Evolutionary conservation across 805 yeast species (phyloP).

Genomic region (Komagataella kurtzmanii): DNA sequence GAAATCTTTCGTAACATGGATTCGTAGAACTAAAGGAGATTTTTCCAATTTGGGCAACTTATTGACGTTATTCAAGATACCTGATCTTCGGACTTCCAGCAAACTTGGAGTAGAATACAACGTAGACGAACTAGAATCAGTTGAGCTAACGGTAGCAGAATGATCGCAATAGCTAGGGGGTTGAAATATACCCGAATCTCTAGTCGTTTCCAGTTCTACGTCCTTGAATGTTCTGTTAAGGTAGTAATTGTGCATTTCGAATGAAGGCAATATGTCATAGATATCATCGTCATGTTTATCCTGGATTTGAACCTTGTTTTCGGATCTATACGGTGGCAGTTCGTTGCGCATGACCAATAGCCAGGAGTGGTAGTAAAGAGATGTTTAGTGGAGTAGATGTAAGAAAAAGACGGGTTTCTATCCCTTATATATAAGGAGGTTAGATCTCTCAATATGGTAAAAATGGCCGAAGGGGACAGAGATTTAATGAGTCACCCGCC

Average conservation of each 20-base stretch:
- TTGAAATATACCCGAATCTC: background rate
- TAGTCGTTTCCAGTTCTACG: slow-evolving; percentile 4
- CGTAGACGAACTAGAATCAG: background rate
- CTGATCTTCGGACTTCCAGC: background rate
- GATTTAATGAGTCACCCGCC: background rate
- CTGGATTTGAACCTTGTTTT: background rate
- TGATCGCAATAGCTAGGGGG: slow-evolving; percentile 5
- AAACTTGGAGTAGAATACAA: background rate
- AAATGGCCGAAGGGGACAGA: background rate
- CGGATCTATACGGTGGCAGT: background rate
- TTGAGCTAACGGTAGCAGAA: background rate
- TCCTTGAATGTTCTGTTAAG: slow-evolving; percentile 9
- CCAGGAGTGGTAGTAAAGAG: background rate
- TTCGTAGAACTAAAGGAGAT: slow-evolving; percentile 12
- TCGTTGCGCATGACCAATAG: background rate
- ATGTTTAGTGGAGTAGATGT: background rate
- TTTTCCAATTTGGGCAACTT: slow-evolving; percentile 9
- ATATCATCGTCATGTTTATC: slow-evolving; percentile 6
- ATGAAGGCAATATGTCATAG: slow-evolving; percentile 53
- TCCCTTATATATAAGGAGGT: background rate
- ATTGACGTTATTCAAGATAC: slow-evolving; percentile 15
- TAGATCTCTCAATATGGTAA: background rate
- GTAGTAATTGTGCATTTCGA: slow-evolving; percentile 45
- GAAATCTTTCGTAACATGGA: slow-evolving; percentile 25
- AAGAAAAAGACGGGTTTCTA: background rate